These are phyloP conservation scores for Aureobasidium sp. DNA, from an alignment of 2,329 filamentous ascomycete species.

Conservation along the genomic window DNA sequence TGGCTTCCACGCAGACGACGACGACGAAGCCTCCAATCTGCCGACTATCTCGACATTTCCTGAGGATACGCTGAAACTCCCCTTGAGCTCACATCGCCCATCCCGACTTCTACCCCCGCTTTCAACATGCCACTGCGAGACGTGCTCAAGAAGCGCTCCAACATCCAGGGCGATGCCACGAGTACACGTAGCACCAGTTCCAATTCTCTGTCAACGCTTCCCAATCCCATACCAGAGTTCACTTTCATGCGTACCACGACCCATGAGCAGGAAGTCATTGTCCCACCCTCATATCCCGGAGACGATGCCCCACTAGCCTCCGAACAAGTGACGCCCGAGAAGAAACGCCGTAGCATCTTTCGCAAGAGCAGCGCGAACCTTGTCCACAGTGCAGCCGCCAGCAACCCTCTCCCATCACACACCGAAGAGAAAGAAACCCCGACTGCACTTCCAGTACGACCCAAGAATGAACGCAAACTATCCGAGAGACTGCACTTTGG, in stretches of 20 bases:
- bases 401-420: background rate
- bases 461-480: constrained; percentile 41
- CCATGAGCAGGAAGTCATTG: constrained; percentile 67
- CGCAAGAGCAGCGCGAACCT: constrained; percentile 9
- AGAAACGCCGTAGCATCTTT: constrained; percentile 14
- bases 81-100: background rate
- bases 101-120: background rate
- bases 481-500: constrained; percentile 64
- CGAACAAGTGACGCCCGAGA: background rate
- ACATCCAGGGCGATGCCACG: constrained; percentile 3
- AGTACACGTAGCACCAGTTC: constrained; percentile 2
- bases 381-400: background rate
- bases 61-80: background rate
- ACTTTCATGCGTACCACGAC: constrained; percentile 83
- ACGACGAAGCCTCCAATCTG: background rate
- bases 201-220: background rate
- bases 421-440: background rate
- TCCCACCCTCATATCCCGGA: constrained; percentile 54
- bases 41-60: constrained; percentile 1
- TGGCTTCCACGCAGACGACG: background rate
- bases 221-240: constrained; percentile 52
- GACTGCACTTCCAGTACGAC: constrained; percentile 18
- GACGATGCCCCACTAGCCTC: constrained; percentile 24
- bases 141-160: constrained; percentile 22
- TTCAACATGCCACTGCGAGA: constrained; percentile 18